Evolutionary conservation across 2,329 filamentous ascomycete genomes (phyloP).

Genomic region (Xylariaceae sp.): DNA sequence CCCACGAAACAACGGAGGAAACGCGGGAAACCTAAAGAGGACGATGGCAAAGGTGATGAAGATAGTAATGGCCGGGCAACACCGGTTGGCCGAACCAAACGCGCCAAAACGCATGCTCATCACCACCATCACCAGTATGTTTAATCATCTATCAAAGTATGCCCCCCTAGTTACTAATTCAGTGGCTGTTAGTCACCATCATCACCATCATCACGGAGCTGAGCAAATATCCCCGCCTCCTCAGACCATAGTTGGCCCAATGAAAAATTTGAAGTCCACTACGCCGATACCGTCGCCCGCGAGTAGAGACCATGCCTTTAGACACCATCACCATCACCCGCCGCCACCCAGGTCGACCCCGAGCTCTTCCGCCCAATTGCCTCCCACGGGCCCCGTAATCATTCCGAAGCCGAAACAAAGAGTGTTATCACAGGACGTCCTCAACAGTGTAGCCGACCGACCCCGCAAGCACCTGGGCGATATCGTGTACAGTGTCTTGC

Average conservation of each 20-base stretch:
- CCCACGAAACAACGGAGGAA: slow-evolving; percentile 49
- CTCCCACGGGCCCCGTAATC: slow-evolving; percentile 38
- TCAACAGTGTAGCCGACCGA: slow-evolving; percentile 65
- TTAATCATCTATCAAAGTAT: slow-evolving; percentile 8
- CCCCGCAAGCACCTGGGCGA: slow-evolving; percentile 80
- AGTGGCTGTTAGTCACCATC: slow-evolving; percentile 30
- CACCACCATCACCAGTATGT: slow-evolving; percentile 67
- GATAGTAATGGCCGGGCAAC: slow-evolving; percentile 59
- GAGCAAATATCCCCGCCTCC: slow-evolving; percentile 45
- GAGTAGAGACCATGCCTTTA: slow-evolving; percentile 39
- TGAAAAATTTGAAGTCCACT: slow-evolving; percentile 48
- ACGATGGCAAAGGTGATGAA: slow-evolving; percentile 64
- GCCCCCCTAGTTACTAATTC: slow-evolving; percentile 24
- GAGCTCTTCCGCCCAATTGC: slow-evolving; percentile 30
- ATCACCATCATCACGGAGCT: slow-evolving; percentile 51
- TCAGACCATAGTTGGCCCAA: slow-evolving; percentile 39
- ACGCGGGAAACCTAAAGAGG: slow-evolving; percentile 71
- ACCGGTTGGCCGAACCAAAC: slow-evolving; percentile 57
- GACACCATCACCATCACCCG: slow-evolving; percentile 46
- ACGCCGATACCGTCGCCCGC: slow-evolving; percentile 45
- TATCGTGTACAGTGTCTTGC: slow-evolving; percentile 69
- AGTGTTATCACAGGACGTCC: slow-evolving; percentile 64
- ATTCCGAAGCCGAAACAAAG: slow-evolving; percentile 59
- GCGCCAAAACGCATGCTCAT: slow-evolving; percentile 59
- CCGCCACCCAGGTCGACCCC: slow-evolving; percentile 43